Base-by-base conservation (phyloP, 345 rosid species). In the Zanthoxylum bungeanum region DNA sequence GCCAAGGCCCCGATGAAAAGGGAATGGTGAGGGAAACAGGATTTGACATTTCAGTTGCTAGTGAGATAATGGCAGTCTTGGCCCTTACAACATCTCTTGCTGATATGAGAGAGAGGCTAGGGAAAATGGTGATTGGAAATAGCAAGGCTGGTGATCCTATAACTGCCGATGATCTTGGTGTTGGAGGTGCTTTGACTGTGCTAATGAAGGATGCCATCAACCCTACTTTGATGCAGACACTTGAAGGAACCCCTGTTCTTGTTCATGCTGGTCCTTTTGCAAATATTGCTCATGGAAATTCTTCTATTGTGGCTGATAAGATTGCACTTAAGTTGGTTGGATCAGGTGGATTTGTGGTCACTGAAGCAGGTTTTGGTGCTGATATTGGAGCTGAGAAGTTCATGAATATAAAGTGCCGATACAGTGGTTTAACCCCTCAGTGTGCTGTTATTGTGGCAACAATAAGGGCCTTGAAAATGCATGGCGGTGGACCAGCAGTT, bases 221-320 rank as follows among this genome's bases (percentile, higher is more conserved):
- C 82, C 99, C 99, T 0, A 93, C 99, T 47, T 73, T 96, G 64
- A 96, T 96, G 99, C 99, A 93, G 82, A 96, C 99, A 25, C 93
- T 96, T 36, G 99, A 96, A 80, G 99, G 99, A 24, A 96, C 98
- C 28, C 98, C 99, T 71, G 99, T 93, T 47, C 88, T 96, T 31
- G 98, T 96, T 64, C 99, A 93, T 62, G 99, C 99, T 4, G 99
- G 99, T 76, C 99, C 98, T 27, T 96, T 96, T 84, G 98, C 99
- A 22, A 96, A 93, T 70, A 96, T 96, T 73, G 98, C 99, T 75
- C 99, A 96, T 62, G 99, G 99, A 9, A 96, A 96, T 80, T 93
- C 99, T 24, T 96, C 99, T 9, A 84, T 96, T 2, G 96, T 96
- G 52, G 99, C 99, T 17, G 99, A 96, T 76, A 96, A 91, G 76